These are phyloP conservation scores for Grosmannia penicillata DNA, from an alignment of 2,329 filamentous ascomycete genomes.

Conservation along the genomic window DNA sequence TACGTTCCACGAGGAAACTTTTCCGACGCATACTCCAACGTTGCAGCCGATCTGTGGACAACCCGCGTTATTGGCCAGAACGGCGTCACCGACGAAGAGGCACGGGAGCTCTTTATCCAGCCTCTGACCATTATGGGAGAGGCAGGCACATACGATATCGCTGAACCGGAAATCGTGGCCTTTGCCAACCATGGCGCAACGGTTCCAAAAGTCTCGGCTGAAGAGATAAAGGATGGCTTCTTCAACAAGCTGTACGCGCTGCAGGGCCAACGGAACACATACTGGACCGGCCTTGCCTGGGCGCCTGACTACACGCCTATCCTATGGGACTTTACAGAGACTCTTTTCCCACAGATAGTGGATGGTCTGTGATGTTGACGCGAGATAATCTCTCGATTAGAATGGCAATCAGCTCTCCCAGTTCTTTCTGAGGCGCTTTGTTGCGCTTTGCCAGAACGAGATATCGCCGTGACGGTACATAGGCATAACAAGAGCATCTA, in stretches of 20 bases:
- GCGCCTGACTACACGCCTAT: not conserved
- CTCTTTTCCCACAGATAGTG: not conserved
- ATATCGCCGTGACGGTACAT: no score
- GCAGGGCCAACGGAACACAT: not conserved
- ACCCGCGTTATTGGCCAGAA: not conserved
- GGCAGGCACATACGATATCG: not conserved
- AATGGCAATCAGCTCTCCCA: no score
- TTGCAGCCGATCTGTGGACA: not conserved
- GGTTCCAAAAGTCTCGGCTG: not conserved
- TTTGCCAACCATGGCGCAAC: not conserved
- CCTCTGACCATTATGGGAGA: not conserved
- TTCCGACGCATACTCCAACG: not conserved
- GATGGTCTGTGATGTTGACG: not conserved
- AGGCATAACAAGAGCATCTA: no score
- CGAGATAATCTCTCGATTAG: no score
- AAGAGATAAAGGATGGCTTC: not conserved
- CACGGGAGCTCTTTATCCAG: not conserved
- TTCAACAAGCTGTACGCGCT: not conserved
- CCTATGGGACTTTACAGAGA: constrained; percentile 1
- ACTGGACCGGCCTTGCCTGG: not conserved
- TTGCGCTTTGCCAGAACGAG: no score
- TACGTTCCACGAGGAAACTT: not conserved
- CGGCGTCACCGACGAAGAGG: not conserved
- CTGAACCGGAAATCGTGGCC: not conserved
- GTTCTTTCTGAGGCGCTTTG: no score